Conservation (phyloP, 2,329 filamentous ascomycete species). For the Fonsecaea pedrosoi region DNA sequence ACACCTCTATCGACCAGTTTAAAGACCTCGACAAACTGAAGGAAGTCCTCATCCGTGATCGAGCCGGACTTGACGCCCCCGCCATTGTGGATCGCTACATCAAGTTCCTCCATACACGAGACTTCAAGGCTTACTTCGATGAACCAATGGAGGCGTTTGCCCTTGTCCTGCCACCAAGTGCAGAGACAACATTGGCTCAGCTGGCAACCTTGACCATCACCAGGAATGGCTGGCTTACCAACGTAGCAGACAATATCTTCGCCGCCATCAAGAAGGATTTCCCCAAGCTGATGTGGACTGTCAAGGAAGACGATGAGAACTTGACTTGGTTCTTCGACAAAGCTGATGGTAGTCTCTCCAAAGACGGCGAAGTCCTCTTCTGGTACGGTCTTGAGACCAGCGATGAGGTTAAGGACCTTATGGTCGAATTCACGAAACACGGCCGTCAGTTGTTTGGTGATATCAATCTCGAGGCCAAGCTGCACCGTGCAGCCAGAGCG, state of each 20-base stretch:
- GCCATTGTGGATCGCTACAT: slow-evolving; percentile 88
- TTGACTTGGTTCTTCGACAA: slow-evolving; percentile 98
- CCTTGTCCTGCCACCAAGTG: slow-evolving; percentile 76
- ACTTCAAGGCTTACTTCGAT: slow-evolving; percentile 94
- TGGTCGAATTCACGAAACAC: slow-evolving; percentile 82
- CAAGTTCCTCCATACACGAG: slow-evolving; percentile 73
- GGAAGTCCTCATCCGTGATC: slow-evolving; percentile 79
- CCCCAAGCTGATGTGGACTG: slow-evolving; percentile 92
- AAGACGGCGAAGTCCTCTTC: slow-evolving; percentile 88
- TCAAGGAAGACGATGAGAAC: slow-evolving; percentile 94
- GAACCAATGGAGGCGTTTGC: slow-evolving; percentile 92
- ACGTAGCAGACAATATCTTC: slow-evolving; percentile 95
- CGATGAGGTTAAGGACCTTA: slow-evolving; percentile 80
- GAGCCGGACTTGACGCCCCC: slow-evolving; percentile 79
- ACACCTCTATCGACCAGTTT: slow-evolving; percentile 74
- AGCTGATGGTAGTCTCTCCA: slow-evolving; percentile 87
- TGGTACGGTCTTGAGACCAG: slow-evolving; percentile 89
- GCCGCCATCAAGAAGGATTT: slow-evolving; percentile 92
- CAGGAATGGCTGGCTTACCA: slow-evolving; percentile 91
- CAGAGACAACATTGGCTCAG: slow-evolving; percentile 73
- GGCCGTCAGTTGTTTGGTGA: slow-evolving; percentile 87
- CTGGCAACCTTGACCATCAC: slow-evolving; percentile 91
- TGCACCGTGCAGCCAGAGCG: slow-evolving; percentile 76
- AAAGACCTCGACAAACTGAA: slow-evolving; percentile 78
- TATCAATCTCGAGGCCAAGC: slow-evolving; percentile 83